These are phyloP conservation scores for Odonthalia washingtoniensis DNA, from an alignment of 31 red algal species.

Conservation along the genomic window DNA sequence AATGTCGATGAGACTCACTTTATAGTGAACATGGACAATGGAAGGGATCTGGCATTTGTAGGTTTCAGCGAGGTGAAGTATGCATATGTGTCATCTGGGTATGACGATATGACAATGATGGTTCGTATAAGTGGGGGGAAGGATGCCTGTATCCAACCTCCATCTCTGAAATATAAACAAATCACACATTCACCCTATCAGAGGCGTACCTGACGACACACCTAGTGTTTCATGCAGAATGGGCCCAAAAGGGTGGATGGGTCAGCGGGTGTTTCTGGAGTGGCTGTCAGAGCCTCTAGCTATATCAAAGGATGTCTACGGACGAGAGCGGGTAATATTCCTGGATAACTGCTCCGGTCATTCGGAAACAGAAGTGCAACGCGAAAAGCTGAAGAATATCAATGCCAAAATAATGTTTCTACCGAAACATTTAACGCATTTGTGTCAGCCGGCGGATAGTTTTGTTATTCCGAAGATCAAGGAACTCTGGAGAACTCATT, in stretches of 20 bases:
- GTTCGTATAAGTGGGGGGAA: too few relatives aligned
- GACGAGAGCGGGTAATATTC: conserved; percentile 28
- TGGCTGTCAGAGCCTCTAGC: conserved; percentile 32
- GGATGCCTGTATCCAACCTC: background rate
- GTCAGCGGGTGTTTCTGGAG: conserved; percentile 22
- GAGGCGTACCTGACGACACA: conserved; percentile 11
- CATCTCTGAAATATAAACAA: background rate
- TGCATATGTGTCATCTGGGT: conserved; percentile 7
- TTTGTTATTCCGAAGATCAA: conserved; percentile 23
- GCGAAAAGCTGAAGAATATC: conserved; percentile 24
- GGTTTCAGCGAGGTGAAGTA: conserved; percentile 3
- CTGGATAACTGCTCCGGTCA: conserved; percentile 34
- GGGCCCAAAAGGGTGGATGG: conserved; percentile 41
- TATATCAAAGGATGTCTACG: conserved; percentile 39
- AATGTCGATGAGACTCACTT: conserved; percentile 21
- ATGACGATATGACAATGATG: conserved; percentile 6
- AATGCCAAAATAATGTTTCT: conserved; percentile 29
- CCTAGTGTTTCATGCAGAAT: conserved; percentile 21
- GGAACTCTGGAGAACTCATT: conserved; percentile 38
- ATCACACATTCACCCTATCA: too few relatives aligned
- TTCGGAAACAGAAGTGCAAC: conserved; percentile 16
- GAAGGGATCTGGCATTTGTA: background rate
- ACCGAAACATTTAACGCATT: conserved; percentile 35
- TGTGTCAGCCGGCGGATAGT: conserved; percentile 14
- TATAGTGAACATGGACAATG: too few relatives aligned